A percentile compares a stretch with the other conserved stretches of the same genome.
phyloP scores from a whole-genome alignment of 1,284 basidiomycete species.

The Gomphus bonarii region DNA sequence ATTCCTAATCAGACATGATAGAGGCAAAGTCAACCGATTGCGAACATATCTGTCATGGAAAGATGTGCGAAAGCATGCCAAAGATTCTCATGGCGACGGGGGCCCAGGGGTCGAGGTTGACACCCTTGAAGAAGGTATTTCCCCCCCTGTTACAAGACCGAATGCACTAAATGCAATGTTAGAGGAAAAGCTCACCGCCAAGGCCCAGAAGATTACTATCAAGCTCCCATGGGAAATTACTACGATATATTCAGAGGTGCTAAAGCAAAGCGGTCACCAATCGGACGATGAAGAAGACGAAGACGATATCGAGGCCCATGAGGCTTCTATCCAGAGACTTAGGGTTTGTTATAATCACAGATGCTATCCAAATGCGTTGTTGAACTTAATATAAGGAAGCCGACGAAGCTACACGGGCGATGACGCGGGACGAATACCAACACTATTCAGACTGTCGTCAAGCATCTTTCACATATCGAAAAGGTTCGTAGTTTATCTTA shows the following conservation, averaged over 20 bases:
- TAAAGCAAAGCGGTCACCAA: conserved; percentile 59
- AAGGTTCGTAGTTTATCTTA: conserved; percentile 47
- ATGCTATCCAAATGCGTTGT: not conserved
- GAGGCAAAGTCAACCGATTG: conserved; percentile 88
- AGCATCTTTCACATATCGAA: conserved; percentile 94
- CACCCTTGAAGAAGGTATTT: conserved; percentile 57
- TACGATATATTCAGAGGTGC: conserved; percentile 82
- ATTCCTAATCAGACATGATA: conserved; percentile 91
- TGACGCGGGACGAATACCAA: conserved; percentile 96
- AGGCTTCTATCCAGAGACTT: conserved; percentile 82
- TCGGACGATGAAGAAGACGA: conserved; percentile 93
- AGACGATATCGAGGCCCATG: conserved; percentile 92
- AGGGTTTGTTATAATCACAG: conserved; percentile 37
- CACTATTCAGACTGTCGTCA: conserved; percentile 97
- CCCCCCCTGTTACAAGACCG: not conserved
- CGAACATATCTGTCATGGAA: conserved; percentile 97
- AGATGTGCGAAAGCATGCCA: conserved; percentile 92
- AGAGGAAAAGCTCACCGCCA: conserved; percentile 69
- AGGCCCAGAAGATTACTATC: conserved; percentile 89
- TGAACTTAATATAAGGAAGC: conserved; percentile 52
- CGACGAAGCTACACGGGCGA: conserved; percentile 89
- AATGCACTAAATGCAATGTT: not conserved
- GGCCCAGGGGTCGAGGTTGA: conserved; percentile 76
- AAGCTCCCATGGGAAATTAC: conserved; percentile 95
- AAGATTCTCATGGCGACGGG: conserved; percentile 74